These are phyloP conservation scores for Sonneratia caseolaris DNA, from an alignment of 345 rosid species.

Conservation along the genomic window DNA sequence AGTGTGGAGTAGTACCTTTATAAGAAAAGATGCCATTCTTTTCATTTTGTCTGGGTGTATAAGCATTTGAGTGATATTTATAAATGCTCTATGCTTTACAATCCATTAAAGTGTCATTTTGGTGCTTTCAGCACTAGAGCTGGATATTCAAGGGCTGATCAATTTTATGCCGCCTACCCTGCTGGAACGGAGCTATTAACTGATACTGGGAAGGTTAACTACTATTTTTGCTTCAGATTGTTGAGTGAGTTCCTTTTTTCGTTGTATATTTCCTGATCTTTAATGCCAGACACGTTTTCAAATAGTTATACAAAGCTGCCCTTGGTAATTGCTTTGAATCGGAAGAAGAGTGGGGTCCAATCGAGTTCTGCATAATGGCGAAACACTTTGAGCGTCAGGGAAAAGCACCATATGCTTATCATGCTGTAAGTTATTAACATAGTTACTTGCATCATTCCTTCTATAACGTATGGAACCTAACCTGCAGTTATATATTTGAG, in stretches of 20 bases:
- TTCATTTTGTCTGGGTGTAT: background rate
- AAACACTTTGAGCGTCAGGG: constrained; percentile 1
- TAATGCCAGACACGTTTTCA: background rate
- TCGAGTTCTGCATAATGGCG: constrained; percentile 2
- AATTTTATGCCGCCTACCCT: constrained; percentile 83
- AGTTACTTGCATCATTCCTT: background rate
- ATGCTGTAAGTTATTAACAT: background rate
- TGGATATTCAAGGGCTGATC: constrained; percentile 76
- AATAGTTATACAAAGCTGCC: background rate
- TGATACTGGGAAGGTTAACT: constrained; percentile 55
- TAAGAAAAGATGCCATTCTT: background rate
- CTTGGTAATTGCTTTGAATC: constrained; percentile 1
- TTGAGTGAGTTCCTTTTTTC: background rate
- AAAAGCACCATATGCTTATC: background rate
- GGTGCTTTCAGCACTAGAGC: constrained; percentile 66
- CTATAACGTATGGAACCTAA: background rate
- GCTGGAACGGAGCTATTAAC: constrained; percentile 88
- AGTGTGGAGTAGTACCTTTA: too few species aligned
- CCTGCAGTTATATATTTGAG: background rate
- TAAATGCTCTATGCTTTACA: too few species aligned
- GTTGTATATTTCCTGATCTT: background rate
- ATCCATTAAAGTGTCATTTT: background rate
- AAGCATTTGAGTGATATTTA: background rate
- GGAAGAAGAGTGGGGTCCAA: constrained; percentile 1
- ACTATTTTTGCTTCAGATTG: background rate